Evolutionary conservation across 495 filamentous ascomycete species (phyloP).

Genomic region (Hypoxylon lienhwacheense): DNA sequence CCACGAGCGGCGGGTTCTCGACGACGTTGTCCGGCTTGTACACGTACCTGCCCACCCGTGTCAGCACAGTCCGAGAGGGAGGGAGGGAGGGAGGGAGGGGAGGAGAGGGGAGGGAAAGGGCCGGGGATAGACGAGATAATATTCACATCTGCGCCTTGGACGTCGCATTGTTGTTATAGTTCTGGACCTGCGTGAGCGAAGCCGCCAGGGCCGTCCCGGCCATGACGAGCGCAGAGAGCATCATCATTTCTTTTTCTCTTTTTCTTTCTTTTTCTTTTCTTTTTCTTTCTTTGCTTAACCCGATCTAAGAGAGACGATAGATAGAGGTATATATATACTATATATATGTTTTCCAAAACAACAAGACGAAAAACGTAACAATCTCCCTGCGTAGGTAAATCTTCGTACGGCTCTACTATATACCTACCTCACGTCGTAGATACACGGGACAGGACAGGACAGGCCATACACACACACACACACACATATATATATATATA

Average conservation of each 20-base stretch:
- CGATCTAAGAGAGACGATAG: too few species aligned
- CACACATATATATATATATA: too few species aligned
- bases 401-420: too few species aligned
- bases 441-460: too few species aligned
- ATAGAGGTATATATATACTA: too few species aligned
- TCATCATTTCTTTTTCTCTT: conserved; percentile 3
- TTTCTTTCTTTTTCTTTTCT: background rate
- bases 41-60: conserved; percentile 44
- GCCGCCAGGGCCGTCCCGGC: conserved; percentile 32
- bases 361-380: too few species aligned
- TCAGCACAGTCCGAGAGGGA: background rate
- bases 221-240: conserved; percentile 24
- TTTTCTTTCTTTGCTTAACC: background rate
- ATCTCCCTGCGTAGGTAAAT: too few species aligned
- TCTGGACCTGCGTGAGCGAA: conserved; percentile 40
- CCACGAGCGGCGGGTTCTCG: conserved; percentile 53
- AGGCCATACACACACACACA: too few species aligned
- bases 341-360: too few species aligned
- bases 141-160: conserved; percentile 45
- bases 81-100: background rate
- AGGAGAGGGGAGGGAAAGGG: background rate
- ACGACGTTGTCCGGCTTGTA: conserved; percentile 58
- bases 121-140: too few species aligned
- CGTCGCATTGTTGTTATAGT: conserved; percentile 46
- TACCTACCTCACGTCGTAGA: too few species aligned